These are phyloP conservation scores for Oidiodendron maius DNA, from an alignment of 495 filamentous ascomycete genomes.

Conservation along the genomic window DNA sequence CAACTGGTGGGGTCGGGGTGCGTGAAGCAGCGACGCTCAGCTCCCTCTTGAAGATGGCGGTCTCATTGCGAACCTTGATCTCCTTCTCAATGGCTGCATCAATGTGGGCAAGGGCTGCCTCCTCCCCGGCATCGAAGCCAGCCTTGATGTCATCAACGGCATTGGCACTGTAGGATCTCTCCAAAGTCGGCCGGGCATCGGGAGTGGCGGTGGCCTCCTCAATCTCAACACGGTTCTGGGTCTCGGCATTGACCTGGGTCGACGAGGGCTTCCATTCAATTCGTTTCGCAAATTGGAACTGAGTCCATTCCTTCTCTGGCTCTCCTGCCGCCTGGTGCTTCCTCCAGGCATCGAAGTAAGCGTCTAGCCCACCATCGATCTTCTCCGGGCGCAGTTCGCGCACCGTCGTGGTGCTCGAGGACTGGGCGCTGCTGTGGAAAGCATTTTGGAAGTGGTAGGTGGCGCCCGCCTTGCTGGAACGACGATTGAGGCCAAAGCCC, in stretches of 20 bases:
- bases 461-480: constrained; percentile 47
- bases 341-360: constrained; percentile 86
- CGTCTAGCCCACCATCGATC: constrained; percentile 56
- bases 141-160: constrained; percentile 53
- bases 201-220: constrained; percentile 23
- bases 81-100: constrained; percentile 62
- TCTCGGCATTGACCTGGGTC: constrained; percentile 42
- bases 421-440: constrained; percentile 50
- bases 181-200: constrained; percentile 12
- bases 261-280: constrained; percentile 77
- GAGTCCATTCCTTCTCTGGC: constrained; percentile 73
- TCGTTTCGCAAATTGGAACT: constrained; percentile 78
- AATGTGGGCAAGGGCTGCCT: constrained; percentile 46
- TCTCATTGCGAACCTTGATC: constrained; percentile 29
- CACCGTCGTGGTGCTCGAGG: constrained; percentile 21
- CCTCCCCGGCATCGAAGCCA: constrained; percentile 41
- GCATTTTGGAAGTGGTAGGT: constrained; percentile 64
- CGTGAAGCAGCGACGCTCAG: constrained; percentile 21
- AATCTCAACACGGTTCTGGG: constrained; percentile 30
- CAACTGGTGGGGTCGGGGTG: constrained; percentile 22
- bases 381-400: constrained; percentile 39
- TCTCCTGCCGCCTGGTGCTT: constrained; percentile 60
- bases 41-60: constrained; percentile 24
- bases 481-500: constrained; percentile 33
- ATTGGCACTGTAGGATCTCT: constrained; percentile 42